A percentile compares a stretch with the other conserved stretches of the same genome.
Conservation (phyloP, 2,329 filamentous ascomycete genomes). For the Apiospora kogelbergensis region DNA sequence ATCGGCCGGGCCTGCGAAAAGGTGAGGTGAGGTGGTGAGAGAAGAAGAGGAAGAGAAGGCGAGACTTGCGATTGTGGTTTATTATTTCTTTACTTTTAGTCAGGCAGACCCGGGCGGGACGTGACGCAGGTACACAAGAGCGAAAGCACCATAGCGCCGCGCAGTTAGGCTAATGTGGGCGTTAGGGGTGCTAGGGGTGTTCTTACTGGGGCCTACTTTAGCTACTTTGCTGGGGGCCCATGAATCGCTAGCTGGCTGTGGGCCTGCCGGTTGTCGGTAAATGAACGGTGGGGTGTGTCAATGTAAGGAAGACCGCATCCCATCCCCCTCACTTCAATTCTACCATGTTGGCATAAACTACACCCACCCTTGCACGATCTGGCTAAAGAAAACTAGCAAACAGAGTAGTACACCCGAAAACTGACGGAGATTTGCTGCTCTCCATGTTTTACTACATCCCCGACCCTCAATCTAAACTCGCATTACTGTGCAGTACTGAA, state of each 20-base stretch:
- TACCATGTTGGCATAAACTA: no score
- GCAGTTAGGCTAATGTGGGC: not conserved
- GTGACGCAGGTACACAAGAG: conserved; percentile 1
- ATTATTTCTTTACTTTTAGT: not conserved
- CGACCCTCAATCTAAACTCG: not conserved
- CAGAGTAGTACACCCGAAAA: not conserved
- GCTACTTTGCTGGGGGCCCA: not conserved
- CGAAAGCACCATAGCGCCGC: no score
- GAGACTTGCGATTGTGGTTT: not conserved
- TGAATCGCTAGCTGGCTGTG: not conserved
- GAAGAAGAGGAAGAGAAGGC: not conserved
- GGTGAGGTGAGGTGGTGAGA: conserved; percentile 9
- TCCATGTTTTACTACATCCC: not conserved
- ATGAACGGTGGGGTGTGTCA: conserved; percentile 3
- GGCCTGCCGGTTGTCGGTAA: not conserved
- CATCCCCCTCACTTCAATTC: not conserved
- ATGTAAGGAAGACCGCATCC: not conserved
- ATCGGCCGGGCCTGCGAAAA: conserved; percentile 10
- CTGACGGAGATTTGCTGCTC: not conserved
- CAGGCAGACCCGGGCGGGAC: not conserved
- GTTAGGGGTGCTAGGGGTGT: not conserved
- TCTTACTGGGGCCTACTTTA: no score
- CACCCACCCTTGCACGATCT: no score
- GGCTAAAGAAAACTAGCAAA: no score
- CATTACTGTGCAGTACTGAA: not conserved